These are phyloP conservation scores for Penicillium italicum DNA, from an alignment of 2,329 filamentous ascomycete genomes.

Conservation along the genomic window DNA sequence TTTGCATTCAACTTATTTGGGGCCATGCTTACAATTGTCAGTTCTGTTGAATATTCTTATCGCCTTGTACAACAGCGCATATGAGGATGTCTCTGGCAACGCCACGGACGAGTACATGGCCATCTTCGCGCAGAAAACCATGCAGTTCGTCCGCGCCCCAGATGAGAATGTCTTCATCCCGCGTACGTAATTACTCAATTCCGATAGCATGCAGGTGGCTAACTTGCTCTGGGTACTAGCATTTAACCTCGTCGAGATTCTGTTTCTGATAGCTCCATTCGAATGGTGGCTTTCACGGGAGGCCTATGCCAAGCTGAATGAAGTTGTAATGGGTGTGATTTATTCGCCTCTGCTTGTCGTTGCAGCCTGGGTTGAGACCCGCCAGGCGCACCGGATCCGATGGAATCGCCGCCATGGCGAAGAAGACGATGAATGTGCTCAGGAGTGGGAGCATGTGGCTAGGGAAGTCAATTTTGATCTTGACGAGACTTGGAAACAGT, in stretches of 20 bases:
- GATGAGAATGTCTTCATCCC: slow-evolving; percentile 98
- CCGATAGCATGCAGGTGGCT: not conserved
- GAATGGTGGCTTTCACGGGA: slow-evolving; percentile 91
- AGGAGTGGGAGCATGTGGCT: slow-evolving; percentile 88
- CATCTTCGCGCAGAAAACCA: slow-evolving; percentile 87
- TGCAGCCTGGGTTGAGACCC: slow-evolving; percentile 69
- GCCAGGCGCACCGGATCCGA: slow-evolving; percentile 62
- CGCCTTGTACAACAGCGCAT: slow-evolving; percentile 93
- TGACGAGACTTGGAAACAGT: slow-evolving; percentile 76
- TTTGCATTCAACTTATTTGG: not conserved
- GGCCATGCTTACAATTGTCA: slow-evolving; percentile 20
- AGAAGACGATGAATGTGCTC: slow-evolving; percentile 79
- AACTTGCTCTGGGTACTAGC: slow-evolving; percentile 39
- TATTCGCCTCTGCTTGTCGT: slow-evolving; percentile 81
- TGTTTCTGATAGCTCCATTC: slow-evolving; percentile 71
- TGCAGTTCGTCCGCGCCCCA: slow-evolving; percentile 93
- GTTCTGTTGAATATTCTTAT: slow-evolving; percentile 94
- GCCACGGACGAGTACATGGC: slow-evolving; percentile 94
- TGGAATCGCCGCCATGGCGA: slow-evolving; percentile 76
- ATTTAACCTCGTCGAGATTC: slow-evolving; percentile 87
- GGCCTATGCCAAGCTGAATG: slow-evolving; percentile 76
- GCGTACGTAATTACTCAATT: slow-evolving; percentile 43
- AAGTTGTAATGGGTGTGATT: slow-evolving; percentile 78
- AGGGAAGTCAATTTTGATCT: slow-evolving; percentile 70
- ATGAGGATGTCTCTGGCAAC: slow-evolving; percentile 89